Base-by-base conservation (phyloP, 345 rosid genomes). In the Garcia nutans region DNA sequence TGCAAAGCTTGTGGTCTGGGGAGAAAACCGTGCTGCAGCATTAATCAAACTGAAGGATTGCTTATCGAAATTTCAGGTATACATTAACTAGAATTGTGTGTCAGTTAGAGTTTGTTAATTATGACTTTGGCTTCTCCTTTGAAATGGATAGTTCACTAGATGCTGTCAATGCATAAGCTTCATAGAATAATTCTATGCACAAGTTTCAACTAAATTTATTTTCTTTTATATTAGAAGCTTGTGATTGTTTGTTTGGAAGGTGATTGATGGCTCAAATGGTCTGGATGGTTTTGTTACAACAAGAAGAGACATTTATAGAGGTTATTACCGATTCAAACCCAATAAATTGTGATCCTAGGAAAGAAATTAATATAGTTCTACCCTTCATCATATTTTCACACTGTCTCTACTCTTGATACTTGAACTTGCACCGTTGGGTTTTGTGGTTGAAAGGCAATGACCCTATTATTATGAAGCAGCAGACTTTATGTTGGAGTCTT, bases 1-100 rank as follows among this genome's bases (percentile, higher is more conserved):
- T 84, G 99, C 99, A 62, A 93, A 95, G 86, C 99, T 95, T 85
- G 97, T 95, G 56, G 98, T 90, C 59, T 87, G 91, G 92, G 98
- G 92, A 74, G 93, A 92, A 79, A 89, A 87, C 73, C 93, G 94
- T 54, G 77, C 87, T 33, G 90, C 94, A 66, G 99, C 99, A 64
- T 80, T 95, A 78, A 85, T 91, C 82, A 95, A 93, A 82, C 83
- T 93, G 78, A 95, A 86, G 87, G 92, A 95, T 85, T 87, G 91
- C 82, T 83, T 95, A 81, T 90, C 91, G 28, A 88, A 89, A 82
- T 91, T 95, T 91, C 92, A 93, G 96, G 99, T 91, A 88, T 44
- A 62, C 26, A 74, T 54, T 10, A 42, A 57, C 8, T 55, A 28
- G 64, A 70, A 31, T 59, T 59, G 28, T 75, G 68, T 74, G 49